A percentile compares a stretch with the other conserved stretches of the same genome.
Evolutionary conservation across 1,139 yeast genomes (phyloP).

Genomic region (Saccharomycopsis hybrid): DNA sequence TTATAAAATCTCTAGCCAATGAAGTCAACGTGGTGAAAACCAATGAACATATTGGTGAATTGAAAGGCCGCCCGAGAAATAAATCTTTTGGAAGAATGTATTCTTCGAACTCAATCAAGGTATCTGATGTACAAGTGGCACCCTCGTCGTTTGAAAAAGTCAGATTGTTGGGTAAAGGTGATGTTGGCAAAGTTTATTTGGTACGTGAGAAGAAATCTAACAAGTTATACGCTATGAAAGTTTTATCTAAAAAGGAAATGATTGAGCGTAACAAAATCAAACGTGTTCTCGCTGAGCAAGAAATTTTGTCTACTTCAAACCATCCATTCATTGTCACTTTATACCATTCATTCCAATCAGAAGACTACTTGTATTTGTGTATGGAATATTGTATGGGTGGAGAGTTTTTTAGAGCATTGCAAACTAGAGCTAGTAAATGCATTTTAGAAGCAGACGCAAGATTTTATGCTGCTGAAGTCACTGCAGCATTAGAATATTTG

Average conservation of each 20-base stretch:
- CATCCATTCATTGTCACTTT: conserved; percentile 97
- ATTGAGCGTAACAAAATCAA: conserved; percentile 90
- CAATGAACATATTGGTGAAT: conserved; percentile 20
- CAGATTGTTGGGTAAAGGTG: conserved; percentile 88
- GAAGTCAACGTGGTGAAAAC: conserved; percentile 21
- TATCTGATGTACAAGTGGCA: conserved; percentile 73
- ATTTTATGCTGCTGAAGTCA: conserved; percentile 95
- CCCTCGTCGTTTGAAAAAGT: conserved; percentile 87
- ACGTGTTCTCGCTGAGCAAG: conserved; percentile 93
- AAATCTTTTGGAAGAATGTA: conserved; percentile 49
- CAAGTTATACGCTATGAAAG: conserved; percentile 87
- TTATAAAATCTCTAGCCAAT: conserved; percentile 13
- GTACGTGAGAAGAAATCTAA: conserved; percentile 76
- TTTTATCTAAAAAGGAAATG: conserved; percentile 87
- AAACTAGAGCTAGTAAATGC: conserved; percentile 82
- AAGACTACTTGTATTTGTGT: conserved; percentile 86
- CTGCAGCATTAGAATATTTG: conserved; percentile 92
- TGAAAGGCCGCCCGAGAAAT: conserved; percentile 39
- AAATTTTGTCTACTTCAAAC: conserved; percentile 87
- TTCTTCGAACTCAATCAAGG: conserved; percentile 63
- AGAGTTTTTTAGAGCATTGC: conserved; percentile 93
- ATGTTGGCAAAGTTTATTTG: conserved; percentile 92
- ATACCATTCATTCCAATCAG: conserved; percentile 94
- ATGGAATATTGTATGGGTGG: conserved; percentile 99
- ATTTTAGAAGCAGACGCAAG: conserved; percentile 83